Evolutionary conservation across 108 stramenopile species (phyloP).

Genomic region (Discostella stelligeroides): DNA sequence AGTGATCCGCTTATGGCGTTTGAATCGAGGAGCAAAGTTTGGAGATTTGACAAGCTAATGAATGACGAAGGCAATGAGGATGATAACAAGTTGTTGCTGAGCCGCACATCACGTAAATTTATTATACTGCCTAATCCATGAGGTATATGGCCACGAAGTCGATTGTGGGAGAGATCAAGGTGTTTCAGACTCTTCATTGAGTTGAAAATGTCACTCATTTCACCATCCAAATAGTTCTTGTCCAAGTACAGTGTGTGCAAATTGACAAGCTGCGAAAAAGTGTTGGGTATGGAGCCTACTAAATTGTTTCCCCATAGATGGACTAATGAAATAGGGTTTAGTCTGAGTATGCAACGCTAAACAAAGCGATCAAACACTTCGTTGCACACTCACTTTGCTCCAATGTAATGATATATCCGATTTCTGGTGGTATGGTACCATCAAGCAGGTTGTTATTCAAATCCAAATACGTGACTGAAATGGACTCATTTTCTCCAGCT

Average conservation of each 20-base stretch:
- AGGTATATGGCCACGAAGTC: slow-evolving; percentile 51
- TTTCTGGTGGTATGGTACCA: slow-evolving; percentile 37
- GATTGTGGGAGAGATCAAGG: slow-evolving; percentile 43
- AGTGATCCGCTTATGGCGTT: slow-evolving; percentile 42
- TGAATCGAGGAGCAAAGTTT: slow-evolving; percentile 32
- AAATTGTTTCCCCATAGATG: slow-evolving; percentile 55
- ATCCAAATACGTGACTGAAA: slow-evolving; percentile 37
- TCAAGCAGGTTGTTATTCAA: slow-evolving; percentile 27
- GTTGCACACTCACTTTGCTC: slow-evolving; percentile 28
- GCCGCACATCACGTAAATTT: slow-evolving; percentile 30
- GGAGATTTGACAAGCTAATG: slow-evolving; percentile 38
- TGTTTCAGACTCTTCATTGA: slow-evolving; percentile 13
- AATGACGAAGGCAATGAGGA: slow-evolving; percentile 38
- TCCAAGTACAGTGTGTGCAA: slow-evolving; percentile 51
- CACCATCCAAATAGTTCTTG: slow-evolving; percentile 44
- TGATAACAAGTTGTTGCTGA: slow-evolving; percentile 48
- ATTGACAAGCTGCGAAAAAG: slow-evolving; percentile 43
- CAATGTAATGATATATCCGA: slow-evolving; percentile 38
- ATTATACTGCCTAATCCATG: slow-evolving; percentile 47
- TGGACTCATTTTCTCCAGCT: slow-evolving; percentile 14
- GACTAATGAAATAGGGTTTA: background rate
- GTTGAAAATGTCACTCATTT: slow-evolving; percentile 19
- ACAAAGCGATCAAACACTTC: background rate
- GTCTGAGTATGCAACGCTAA: background rate
- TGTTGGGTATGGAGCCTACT: slow-evolving; percentile 47